Conservation (phyloP, 78 protist species). For the Chrysochromulina parva region DNA sequence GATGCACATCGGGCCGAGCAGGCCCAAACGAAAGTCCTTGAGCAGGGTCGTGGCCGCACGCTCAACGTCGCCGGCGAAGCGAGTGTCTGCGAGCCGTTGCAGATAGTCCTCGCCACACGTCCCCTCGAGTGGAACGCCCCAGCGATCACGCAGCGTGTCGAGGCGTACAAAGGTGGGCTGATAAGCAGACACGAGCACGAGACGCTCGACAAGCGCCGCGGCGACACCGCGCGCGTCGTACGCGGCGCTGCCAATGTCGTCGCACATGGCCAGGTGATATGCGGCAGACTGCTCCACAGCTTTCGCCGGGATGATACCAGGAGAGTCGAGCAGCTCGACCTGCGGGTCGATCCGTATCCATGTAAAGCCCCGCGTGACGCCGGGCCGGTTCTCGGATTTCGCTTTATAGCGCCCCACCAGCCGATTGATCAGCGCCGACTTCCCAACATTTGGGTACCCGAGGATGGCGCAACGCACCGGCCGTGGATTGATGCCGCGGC, state of each 20-base stretch:
- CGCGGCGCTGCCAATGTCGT: constrained; percentile 24
- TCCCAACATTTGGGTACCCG: constrained; percentile 19
- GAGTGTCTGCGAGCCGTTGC: background rate
- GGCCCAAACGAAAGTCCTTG: background rate
- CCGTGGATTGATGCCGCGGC: background rate
- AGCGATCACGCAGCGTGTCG: background rate
- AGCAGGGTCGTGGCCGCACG: background rate
- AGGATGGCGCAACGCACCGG: background rate
- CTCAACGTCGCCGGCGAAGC: background rate
- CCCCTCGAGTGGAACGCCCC: background rate
- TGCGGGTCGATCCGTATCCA: background rate
- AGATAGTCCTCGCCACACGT: background rate
- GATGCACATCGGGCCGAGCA: background rate
- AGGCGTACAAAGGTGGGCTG: background rate
- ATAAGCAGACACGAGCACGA: background rate
- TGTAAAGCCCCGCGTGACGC: background rate
- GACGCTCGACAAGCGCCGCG: background rate
- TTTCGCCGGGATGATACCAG: constrained; percentile 3
- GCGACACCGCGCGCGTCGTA: background rate
- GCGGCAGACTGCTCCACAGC: background rate
- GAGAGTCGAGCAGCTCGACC: constrained; percentile 1
- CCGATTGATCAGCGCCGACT: constrained; percentile 22
- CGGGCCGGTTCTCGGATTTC: constrained; percentile 4
- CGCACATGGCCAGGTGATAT: background rate
- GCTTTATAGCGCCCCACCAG: background rate